Conservation (phyloP, 2,329 filamentous ascomycete genomes). For the Chaetomium sp. region DNA sequence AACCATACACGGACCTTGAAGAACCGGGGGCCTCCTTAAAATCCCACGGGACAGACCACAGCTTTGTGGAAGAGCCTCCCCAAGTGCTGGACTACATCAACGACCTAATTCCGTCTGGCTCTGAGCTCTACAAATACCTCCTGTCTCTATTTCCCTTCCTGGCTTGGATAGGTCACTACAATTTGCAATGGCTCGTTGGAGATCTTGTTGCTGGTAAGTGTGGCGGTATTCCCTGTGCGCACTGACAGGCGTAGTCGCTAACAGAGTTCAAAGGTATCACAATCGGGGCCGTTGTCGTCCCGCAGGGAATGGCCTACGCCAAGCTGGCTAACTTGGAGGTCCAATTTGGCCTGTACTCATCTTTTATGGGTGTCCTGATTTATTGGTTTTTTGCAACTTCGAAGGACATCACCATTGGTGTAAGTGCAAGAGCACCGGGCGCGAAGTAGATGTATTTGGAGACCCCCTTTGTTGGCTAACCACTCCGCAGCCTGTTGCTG, state of each 20-base stretch:
- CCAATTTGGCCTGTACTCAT: conserved; percentile 86
- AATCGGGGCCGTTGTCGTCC: conserved; percentile 69
- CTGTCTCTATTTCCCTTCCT: conserved; percentile 77
- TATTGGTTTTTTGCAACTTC: conserved; percentile 99
- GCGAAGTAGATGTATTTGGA: neutral
- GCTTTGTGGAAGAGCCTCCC: conserved; percentile 78
- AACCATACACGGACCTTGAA: conserved; percentile 54
- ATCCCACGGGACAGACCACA: conserved; percentile 65
- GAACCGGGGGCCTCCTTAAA: conserved; percentile 74
- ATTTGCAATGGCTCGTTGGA: conserved; percentile 78
- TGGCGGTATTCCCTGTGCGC: neutral
- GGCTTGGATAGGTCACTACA: conserved; percentile 86
- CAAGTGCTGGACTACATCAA: conserved; percentile 65
- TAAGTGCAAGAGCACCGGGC: conserved; percentile 38
- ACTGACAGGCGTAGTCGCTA: neutral
- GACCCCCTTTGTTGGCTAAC: conserved; percentile 13
- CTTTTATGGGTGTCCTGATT: conserved; percentile 88
- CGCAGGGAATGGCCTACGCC: conserved; percentile 94
- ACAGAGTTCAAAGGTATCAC: conserved; percentile 37
- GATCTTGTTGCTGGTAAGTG: conserved; percentile 78
- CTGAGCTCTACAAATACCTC: conserved; percentile 54
- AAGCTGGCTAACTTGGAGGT: conserved; percentile 70
- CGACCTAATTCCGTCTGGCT: conserved; percentile 53
- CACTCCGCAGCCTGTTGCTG: conserved; percentile 68
- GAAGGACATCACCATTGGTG: conserved; percentile 95